phyloP scores from a whole-genome alignment of 176 grass and related monocot species.

The Calamus simplicifolius region DNA sequence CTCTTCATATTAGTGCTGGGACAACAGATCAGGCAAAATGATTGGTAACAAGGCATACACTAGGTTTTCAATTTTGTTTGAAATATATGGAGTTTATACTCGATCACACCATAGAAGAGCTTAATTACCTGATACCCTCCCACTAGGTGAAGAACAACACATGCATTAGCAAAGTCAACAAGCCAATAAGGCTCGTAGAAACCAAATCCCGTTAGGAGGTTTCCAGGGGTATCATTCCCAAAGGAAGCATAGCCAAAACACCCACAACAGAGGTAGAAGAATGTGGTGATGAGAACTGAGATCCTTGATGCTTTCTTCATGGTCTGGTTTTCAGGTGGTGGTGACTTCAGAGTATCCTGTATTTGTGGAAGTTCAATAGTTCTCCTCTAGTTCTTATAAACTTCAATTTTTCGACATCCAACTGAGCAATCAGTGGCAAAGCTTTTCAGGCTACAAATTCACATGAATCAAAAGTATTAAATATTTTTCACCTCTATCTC shows the following conservation, averaged over 20 bases:
- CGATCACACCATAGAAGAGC: neutral
- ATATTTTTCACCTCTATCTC: slow-evolving; percentile 49
- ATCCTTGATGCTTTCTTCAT: slow-evolving; percentile 59
- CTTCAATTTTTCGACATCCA: too few species aligned
- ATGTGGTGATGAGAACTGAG: slow-evolving; percentile 45
- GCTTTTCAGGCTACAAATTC: neutral
- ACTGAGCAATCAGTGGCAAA: too few species aligned
- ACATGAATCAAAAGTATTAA: neutral
- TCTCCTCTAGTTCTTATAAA: too few species aligned
- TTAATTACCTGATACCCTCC: slow-evolving; percentile 64
- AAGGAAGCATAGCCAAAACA: slow-evolving; percentile 85
- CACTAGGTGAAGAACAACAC: slow-evolving; percentile 58
- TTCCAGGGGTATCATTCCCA: slow-evolving; percentile 67
- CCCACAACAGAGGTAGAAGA: slow-evolving; percentile 76
- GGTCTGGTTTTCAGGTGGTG: slow-evolving; percentile 55
- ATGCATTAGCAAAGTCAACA: slow-evolving; percentile 60
- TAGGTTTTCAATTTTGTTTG: too few species aligned
- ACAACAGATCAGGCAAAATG: too few species aligned
- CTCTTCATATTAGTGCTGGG: too few species aligned
- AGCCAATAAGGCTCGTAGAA: slow-evolving; percentile 96
- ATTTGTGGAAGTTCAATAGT: too few species aligned
- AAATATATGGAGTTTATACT: too few species aligned
- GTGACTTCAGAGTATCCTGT: slow-evolving; percentile 72
- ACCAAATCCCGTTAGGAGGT: slow-evolving; percentile 78
- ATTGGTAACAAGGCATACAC: too few species aligned